Evolutionary conservation across 768 basidiomycete genomes (phyloP).

Genomic region (Termitomyces sp.): DNA sequence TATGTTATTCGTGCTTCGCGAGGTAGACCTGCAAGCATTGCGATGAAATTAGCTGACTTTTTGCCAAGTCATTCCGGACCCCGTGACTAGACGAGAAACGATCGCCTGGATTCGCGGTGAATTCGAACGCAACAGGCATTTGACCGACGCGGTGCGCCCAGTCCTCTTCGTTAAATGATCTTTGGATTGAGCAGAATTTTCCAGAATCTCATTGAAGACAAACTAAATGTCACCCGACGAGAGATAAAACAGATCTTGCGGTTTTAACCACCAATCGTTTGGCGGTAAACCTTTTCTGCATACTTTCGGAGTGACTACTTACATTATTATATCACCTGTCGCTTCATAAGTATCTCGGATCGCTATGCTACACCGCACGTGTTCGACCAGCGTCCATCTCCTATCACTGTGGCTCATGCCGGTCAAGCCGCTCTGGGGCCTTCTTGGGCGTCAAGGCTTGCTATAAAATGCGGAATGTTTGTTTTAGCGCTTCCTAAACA

Average conservation of each 20-base stretch:
- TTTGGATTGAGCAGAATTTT: not conserved
- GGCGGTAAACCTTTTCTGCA: no score
- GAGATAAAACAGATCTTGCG: constrained; percentile 55
- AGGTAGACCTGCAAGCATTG: constrained; percentile 32
- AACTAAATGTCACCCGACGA: constrained; percentile 45
- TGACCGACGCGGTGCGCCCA: constrained; percentile 49
- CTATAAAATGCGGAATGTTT: not conserved
- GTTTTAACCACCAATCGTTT: not conserved
- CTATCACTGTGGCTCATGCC: not conserved
- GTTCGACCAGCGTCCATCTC: not conserved
- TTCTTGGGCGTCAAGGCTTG: not conserved
- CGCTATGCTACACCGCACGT: not conserved
- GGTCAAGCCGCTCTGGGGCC: not conserved
- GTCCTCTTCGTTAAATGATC: not conserved
- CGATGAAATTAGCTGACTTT: constrained; percentile 2
- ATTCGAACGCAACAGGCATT: constrained; percentile 55
- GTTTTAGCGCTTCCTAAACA: not conserved
- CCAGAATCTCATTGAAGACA: constrained; percentile 58
- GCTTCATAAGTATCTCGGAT: not conserved
- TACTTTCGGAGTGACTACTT: not conserved
- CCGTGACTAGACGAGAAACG: constrained; percentile 55
- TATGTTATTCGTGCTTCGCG: constrained; percentile 61
- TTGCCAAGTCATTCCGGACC: constrained; percentile 54
- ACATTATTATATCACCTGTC: not conserved
- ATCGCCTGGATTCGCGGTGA: constrained; percentile 68